Evolutionary conservation across 2,329 filamentous ascomycete genomes (phyloP), one percentile per base, ranked within the genome.

Genomic region (Colletotrichum sp.): DNA sequence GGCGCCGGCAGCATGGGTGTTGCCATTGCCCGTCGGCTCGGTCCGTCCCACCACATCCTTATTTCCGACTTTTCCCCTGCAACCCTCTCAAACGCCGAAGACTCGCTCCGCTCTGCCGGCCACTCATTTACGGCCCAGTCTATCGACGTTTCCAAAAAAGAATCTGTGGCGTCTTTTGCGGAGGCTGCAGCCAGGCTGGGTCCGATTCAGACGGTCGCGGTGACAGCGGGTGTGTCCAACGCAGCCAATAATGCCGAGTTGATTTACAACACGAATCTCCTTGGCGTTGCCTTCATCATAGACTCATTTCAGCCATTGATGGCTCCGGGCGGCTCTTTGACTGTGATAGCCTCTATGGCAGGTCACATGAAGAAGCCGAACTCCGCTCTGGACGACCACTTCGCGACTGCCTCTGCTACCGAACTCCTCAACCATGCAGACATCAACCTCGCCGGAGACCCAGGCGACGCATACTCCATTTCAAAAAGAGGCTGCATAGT

Each of bases 1-100:
- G 63, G 72, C 18, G 68, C 68, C 8, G 55, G 68, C 21, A 63
- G 72, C 24, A 75, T 75, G 38, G 68, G 72, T 21, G 26, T 72
- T 8, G 55, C 52, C 55, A 21, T 71, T 10, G 72, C 72, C 26
- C 30, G 52, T 34, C 36, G 63, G 24, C 52, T 75, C 43, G 55
- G 67, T 18, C n/a, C 36, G 18, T 65, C 28, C 8, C 68, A 71
- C 28, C 30, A 63, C 12, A 18, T 68, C 21, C 28, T 75, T 24
- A 36, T 75, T 18, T 24, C 58, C 36, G 72, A 75, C 30, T 36
- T 52, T 43, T 67, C 68, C 15, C 7, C 67, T 10, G 36, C 24
- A 5, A 43, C 13, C 10, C 68, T 75, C 7, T 21, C 24, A 8
- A 30, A n/a, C 7, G 63, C 72, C 8, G 57, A 66, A 24, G 28